These are phyloP conservation scores for Kitagawia praeruptora DNA, from an alignment of 129 eudicot genomes.

Conservation along the genomic window DNA sequence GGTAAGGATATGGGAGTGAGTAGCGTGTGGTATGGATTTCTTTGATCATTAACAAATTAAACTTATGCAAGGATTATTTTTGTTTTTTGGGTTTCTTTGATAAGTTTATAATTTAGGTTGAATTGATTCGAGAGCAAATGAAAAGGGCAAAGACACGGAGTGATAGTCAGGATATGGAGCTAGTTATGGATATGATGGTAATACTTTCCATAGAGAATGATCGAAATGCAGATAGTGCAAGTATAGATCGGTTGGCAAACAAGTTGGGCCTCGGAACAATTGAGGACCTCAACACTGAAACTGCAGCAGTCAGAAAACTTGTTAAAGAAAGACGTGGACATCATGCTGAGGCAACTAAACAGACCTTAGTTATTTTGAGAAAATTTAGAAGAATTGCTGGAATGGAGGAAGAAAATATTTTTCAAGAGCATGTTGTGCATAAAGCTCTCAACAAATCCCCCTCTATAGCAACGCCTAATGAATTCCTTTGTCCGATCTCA, in stretches of 20 bases:
- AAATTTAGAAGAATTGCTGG: constrained; percentile 63
- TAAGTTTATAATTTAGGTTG: constrained; percentile 29
- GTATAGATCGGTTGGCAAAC: constrained; percentile 59
- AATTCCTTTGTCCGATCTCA: constrained; percentile 78
- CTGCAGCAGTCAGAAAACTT: constrained; percentile 45
- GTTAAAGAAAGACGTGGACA: constrained; percentile 47
- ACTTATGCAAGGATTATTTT: not conserved
- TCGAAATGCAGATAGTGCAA: constrained; percentile 50
- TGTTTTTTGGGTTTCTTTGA: not conserved
- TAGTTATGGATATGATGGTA: constrained; percentile 65
- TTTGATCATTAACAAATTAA: not conserved
- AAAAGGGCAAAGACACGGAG: constrained; percentile 45
- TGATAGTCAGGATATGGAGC: constrained; percentile 82
- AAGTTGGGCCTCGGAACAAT: constrained; percentile 38
- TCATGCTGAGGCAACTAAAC: constrained; percentile 47
- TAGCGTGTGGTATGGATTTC: not conserved
- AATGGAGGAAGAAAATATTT: constrained; percentile 33
- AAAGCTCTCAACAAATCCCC: constrained; percentile 27
- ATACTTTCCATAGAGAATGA: constrained; percentile 46
- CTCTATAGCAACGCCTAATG: constrained; percentile 49
- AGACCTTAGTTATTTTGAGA: constrained; percentile 41
- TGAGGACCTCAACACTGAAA: constrained; percentile 55
- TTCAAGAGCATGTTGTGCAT: constrained; percentile 43
- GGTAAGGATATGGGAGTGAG: not conserved
- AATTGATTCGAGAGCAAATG: constrained; percentile 49